A percentile compares a stretch with the other conserved stretches of the same genome.
Conservation (phyloP, 768 basidiomycete genomes). For the Lentinula sp. region DNA sequence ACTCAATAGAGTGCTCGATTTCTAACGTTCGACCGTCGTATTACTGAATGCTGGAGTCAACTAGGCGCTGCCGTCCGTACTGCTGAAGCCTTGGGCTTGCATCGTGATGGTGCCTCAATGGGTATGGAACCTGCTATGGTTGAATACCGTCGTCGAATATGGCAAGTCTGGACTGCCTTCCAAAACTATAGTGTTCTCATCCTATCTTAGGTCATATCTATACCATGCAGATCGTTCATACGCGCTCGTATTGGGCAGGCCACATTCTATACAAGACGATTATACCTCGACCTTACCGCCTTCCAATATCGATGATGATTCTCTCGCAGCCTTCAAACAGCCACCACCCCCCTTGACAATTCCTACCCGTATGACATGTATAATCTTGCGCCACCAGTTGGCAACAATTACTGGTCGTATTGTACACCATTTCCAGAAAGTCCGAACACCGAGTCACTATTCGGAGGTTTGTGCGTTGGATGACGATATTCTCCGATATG, state of each 20-base stretch:
- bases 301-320: conserved; percentile 64
- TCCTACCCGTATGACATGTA: conserved; percentile 84
- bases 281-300: conserved; percentile 81
- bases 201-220: conserved; percentile 63
- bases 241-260: conserved; percentile 86
- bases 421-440: conserved; percentile 90
- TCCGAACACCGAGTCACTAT: conserved; percentile 73
- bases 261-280: conserved; percentile 83
- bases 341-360: conserved; percentile 54
- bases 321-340: conserved; percentile 33
- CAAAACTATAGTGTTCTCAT: conserved; percentile 6
- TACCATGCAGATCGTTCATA: conserved; percentile 94
- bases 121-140: conserved; percentile 69
- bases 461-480: conserved; percentile 78
- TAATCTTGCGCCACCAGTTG: conserved; percentile 79
- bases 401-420: conserved; percentile 85
- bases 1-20: conserved; percentile 44
- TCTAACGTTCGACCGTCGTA: conserved; percentile 70
- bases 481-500: conserved; percentile 76
- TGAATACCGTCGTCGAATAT: conserved; percentile 87
- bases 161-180: conserved; percentile 38
- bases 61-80: conserved; percentile 90
- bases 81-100: conserved; percentile 88
- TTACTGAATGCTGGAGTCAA: conserved; percentile 96
- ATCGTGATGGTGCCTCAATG: conserved; percentile 81